phyloP scores from a whole-genome alignment of 805 yeast genomes.

The Hanseniaspora guilliermondii region DNA sequence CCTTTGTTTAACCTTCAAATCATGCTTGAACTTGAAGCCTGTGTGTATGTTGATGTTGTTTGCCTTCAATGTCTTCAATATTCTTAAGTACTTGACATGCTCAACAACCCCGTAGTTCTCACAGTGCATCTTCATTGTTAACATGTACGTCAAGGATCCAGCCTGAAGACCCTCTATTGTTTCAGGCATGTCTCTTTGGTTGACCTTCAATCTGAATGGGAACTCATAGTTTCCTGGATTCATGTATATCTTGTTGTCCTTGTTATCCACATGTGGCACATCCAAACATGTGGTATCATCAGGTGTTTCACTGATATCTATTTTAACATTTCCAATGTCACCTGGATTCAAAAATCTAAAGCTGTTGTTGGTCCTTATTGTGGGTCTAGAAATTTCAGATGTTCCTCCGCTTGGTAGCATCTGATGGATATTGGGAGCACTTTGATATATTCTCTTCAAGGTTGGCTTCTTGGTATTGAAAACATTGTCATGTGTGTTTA shows the following conservation, averaged over 20 bases:
- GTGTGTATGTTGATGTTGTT: constrained; percentile 43
- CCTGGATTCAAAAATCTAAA: neutral
- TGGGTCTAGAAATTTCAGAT: neutral
- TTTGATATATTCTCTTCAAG: neutral
- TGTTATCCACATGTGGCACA: constrained; percentile 7
- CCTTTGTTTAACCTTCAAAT: constrained; percentile 2
- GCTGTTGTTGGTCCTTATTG: neutral
- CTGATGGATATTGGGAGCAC: neutral
- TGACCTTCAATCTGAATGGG: constrained; percentile 71
- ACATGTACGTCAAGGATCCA: constrained; percentile 56
- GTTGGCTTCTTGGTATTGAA: neutral
- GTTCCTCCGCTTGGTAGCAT: neutral
- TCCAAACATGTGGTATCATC: neutral
- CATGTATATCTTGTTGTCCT: constrained; percentile 28
- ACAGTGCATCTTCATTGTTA: constrained; percentile 60
- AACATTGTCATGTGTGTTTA: constrained; percentile 12
- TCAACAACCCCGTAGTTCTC: constrained; percentile 8
- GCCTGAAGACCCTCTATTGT: constrained; percentile 81
- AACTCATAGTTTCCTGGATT: constrained; percentile 71
- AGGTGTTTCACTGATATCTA: neutral
- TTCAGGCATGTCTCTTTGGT: constrained; percentile 53
- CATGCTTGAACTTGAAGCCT: constrained; percentile 11
- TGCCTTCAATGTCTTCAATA: constrained; percentile 68
- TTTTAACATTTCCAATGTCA: neutral
- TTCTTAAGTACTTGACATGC: constrained; percentile 47